Base-by-base conservation (phyloP, 1,139 yeast species). In the Pichia inconspicua region DNA sequence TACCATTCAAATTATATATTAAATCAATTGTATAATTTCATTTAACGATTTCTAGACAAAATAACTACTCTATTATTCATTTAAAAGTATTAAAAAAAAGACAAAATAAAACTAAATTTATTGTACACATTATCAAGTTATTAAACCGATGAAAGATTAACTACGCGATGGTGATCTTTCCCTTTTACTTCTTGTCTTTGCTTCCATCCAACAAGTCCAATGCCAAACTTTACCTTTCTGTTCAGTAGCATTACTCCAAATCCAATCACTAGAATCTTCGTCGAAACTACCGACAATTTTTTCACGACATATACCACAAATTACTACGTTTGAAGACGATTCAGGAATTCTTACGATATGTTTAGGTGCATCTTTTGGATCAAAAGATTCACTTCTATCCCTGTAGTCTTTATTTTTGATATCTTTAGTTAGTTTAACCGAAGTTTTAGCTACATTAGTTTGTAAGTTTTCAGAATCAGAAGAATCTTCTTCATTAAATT, bases 221-320 rank as follows among this genome's bases (percentile, higher is more conserved):
- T 94, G 98, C 62, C 84, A 85, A 42, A 85, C 78, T 47, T 65
- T 65, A 22, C 70, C 66, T 55, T 79, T 82, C 9, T 75, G 78
- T 52, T 74, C 73, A 30, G 87, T 74, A 42, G 96, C 88, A 62
- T 85, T 82, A 57, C 73, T 77, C 97, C 97, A 92, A 40, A 90
- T 81, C 98, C 98, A 94, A 63, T 90, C 97, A 41, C 96, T 97
- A 5, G 80, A 71, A 47, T 85, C 90, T 61, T 89, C 97, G 62
- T 86, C 86, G 73, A 88, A 92, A 9, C 81, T 79, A 7, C 95
- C 90, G 54, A 77, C 75, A 48, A 89, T 77, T 44, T 73, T 77
- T 58, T 94, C 98, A 57, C 85, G 82, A 69, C 99, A 94, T 39
- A 92, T 81, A 10, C 88, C 83, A 68, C 99, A 94, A 46, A 80